These are phyloP conservation scores for Medicago truncatula DNA, from an alignment of 306 rosid species.

Conservation along the genomic window DNA sequence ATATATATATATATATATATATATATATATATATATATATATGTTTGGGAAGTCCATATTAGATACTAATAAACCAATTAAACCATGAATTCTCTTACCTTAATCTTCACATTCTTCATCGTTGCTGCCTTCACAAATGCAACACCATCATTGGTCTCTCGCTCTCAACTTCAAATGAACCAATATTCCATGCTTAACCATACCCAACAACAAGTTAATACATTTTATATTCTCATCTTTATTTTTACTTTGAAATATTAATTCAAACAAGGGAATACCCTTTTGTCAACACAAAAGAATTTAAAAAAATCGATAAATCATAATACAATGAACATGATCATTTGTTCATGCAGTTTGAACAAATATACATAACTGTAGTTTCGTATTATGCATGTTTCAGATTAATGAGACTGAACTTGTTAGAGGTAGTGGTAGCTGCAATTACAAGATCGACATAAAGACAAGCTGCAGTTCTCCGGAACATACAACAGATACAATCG, in stretches of 20 bases:
- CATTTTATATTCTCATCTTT: background rate
- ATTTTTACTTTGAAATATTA: background rate
- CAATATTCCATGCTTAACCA: constrained; percentile 43
- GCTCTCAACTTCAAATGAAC: constrained; percentile 43
- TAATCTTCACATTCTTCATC: constrained; percentile 30
- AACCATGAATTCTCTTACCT: constrained; percentile 17
- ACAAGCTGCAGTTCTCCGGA: background rate
- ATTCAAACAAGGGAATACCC: background rate
- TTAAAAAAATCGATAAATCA: too few relatives aligned
- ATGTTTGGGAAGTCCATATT: too few relatives aligned
- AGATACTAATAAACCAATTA: background rate
- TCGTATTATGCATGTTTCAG: background rate
- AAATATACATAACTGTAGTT: too few relatives aligned
- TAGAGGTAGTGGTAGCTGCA: background rate
- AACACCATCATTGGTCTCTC: constrained; percentile 36
- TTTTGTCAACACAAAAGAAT: background rate
- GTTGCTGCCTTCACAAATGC: constrained; percentile 38
- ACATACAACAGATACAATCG: background rate
- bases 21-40: too few relatives aligned
- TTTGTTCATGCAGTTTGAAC: too few relatives aligned
- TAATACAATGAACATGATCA: background rate
- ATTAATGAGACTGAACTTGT: background rate
- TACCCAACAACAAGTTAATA: background rate
- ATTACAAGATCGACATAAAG: background rate
- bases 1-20: too few relatives aligned